Conservation (phyloP, 345 rosid species). For the Adansonia digitata region DNA sequence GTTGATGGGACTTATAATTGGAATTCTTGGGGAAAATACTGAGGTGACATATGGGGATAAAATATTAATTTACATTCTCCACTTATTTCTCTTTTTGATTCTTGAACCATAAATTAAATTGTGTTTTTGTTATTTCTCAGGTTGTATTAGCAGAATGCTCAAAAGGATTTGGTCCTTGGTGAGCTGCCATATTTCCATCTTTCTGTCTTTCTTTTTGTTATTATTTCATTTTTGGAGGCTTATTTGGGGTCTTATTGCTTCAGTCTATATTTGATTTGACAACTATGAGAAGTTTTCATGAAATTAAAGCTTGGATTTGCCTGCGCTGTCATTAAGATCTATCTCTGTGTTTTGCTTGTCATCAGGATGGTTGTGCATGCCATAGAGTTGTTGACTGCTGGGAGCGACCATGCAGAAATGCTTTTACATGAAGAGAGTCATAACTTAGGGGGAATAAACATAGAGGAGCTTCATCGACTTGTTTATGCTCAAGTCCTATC, state of each 20-base stretch:
- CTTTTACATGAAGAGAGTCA: conserved; percentile 71
- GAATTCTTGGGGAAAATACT: conserved; percentile 82
- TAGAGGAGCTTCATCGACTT: conserved; percentile 89
- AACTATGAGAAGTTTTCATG: neutral
- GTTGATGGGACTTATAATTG: conserved; percentile 61
- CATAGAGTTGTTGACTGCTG: conserved; percentile 75
- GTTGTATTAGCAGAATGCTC: conserved; percentile 91
- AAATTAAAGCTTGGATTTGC: conserved; percentile 7
- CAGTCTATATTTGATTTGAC: neutral
- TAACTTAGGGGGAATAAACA: conserved; percentile 68
- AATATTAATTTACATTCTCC: neutral
- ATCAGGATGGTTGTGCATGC: conserved; percentile 94
- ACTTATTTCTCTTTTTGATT: neutral
- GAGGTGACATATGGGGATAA: conserved; percentile 48
- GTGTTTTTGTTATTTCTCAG: conserved; percentile 38
- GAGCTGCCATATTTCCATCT: conserved; percentile 25
- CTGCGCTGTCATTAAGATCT: neutral
- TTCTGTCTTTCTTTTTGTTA: neutral
- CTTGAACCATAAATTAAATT: neutral
- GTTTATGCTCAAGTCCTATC: conserved; percentile 93
- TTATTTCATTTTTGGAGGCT: conserved; percentile 4
- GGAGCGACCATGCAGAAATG: conserved; percentile 64
- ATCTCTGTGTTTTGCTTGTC: conserved; percentile 19
- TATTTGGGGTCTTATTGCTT: neutral
- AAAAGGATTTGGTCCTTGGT: conserved; percentile 95